Evolutionary conservation across 352 stramenopile genomes (phyloP).

Genomic region (Globisporangium viniferum): DNA sequence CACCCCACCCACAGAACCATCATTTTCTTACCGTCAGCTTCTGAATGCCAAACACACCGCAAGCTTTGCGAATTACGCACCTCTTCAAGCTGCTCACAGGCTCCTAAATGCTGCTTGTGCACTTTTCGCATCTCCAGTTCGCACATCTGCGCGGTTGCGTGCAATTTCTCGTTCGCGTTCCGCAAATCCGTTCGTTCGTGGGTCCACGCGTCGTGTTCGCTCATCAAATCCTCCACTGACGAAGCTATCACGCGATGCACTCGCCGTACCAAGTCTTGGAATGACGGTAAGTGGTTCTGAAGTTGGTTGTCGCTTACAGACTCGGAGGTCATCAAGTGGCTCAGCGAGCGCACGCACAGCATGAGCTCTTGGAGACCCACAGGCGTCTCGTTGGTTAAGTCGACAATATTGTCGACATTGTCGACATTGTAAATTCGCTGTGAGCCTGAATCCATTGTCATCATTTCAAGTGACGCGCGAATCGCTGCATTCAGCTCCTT

Average conservation of each 20-base stretch:
- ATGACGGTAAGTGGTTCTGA: not conserved
- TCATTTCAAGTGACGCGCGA: conserved; percentile 12
- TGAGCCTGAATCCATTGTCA: not conserved
- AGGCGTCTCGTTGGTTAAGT: not conserved
- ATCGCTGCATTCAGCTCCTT: conserved; percentile 39
- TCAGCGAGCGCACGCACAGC: conserved; percentile 1
- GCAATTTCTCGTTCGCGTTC: conserved; percentile 25
- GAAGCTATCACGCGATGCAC: not conserved
- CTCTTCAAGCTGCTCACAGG: conserved; percentile 1
- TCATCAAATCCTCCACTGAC: conserved; percentile 12
- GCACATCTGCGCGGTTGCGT: conserved; percentile 30
- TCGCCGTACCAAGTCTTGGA: conserved; percentile 5
- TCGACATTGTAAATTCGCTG: not conserved
- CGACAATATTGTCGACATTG: not conserved
- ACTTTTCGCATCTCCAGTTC: conserved; percentile 36
- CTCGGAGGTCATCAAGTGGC: not conserved
- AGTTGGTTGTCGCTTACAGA: not conserved
- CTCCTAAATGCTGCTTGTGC: conserved; percentile 15
- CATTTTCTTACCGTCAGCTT: not conserved
- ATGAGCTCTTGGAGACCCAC: not conserved
- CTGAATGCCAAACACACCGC: not conserved
- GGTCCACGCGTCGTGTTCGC: conserved; percentile 30
- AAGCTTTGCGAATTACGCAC: not conserved
- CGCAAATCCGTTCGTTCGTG: conserved; percentile 34
- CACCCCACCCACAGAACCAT: not conserved